phyloP scores from a whole-genome alignment of 2,329 filamentous ascomycete genomes.

The Pyrenophora seminiperda region DNA sequence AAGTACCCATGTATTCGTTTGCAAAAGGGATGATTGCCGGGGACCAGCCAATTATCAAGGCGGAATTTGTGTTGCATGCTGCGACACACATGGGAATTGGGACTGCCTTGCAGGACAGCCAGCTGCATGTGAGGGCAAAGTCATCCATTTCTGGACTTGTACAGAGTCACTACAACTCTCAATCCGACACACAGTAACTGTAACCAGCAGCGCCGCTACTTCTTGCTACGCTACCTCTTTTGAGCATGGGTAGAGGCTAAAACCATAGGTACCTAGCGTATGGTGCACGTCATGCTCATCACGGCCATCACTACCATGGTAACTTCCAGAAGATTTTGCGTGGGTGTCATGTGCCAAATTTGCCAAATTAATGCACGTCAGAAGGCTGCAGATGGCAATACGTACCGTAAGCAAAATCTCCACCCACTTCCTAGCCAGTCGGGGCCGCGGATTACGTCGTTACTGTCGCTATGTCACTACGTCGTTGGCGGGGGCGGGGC shows the following conservation, averaged over 20 bases:
- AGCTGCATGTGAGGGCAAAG: not conserved
- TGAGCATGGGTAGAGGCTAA: no score
- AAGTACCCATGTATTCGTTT: not conserved
- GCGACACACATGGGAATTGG: not conserved
- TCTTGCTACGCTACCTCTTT: no score
- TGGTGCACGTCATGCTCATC: not conserved
- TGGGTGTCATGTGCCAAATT: not conserved
- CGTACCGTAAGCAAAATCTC: conserved; percentile 1
- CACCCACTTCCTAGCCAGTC: conserved; percentile 6
- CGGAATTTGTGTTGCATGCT: conserved; percentile 6
- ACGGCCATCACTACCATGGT: not conserved
- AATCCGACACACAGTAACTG: no score
- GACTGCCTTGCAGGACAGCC: conserved; percentile 1
- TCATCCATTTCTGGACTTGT: not conserved
- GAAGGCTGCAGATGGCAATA: conserved; percentile 1
- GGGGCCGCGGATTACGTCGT: conserved; percentile 19
- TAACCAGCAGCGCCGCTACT: no score
- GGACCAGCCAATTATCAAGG: not conserved
- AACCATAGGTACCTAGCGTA: not conserved
- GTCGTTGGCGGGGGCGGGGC: conserved; percentile 21
- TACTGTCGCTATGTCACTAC: no score
- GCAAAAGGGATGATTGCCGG: not conserved
- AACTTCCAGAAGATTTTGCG: not conserved
- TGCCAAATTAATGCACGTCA: conserved; percentile 11
- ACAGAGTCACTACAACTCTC: not conserved